These are phyloP conservation scores for Parmelia sp. DNA, from an alignment of 495 filamentous ascomycete species.

Conservation along the genomic window DNA sequence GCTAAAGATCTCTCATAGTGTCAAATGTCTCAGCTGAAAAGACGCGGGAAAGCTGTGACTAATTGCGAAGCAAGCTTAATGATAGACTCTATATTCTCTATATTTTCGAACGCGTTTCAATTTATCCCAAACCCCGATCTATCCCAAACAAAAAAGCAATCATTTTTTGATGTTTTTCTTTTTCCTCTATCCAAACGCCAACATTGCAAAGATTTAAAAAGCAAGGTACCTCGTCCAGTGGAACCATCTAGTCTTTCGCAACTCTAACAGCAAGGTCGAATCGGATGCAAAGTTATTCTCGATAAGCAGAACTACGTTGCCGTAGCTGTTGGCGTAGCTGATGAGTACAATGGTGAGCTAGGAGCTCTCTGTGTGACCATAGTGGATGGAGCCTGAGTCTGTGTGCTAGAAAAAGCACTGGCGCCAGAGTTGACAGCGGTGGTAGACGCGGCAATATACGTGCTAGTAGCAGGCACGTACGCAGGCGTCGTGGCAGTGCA, in stretches of 20 bases:
- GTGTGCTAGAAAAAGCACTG: not conserved
- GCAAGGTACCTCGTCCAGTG: not conserved
- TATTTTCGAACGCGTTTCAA: too few relatives aligned
- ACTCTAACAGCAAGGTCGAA: not conserved
- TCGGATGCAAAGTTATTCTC: too few relatives aligned
- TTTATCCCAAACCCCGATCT: not conserved
- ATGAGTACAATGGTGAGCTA: too few relatives aligned
- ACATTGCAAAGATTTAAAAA: not conserved
- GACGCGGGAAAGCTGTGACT: too few relatives aligned
- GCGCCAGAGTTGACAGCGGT: not conserved
- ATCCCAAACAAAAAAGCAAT: not conserved
- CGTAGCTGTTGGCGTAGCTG: too few relatives aligned
- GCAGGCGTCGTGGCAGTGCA: not conserved
- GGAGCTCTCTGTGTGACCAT: not conserved
- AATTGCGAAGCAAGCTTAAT: too few relatives aligned
- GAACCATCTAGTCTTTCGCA: not conserved
- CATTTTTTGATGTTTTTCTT: not conserved
- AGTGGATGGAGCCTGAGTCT: not conserved
- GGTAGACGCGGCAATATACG: not conserved
- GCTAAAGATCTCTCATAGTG: too few relatives aligned
- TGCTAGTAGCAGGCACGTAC: not conserved
- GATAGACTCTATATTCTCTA: too few relatives aligned
- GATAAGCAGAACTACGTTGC: too few relatives aligned
- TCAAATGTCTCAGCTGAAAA: too few relatives aligned
- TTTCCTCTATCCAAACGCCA: not conserved